Percentiles rank a stretch among this genome's conserved stretches.
phyloP scores from a whole-genome alignment of 495 filamentous ascomycete genomes.

The Neurospora discreta region DNA sequence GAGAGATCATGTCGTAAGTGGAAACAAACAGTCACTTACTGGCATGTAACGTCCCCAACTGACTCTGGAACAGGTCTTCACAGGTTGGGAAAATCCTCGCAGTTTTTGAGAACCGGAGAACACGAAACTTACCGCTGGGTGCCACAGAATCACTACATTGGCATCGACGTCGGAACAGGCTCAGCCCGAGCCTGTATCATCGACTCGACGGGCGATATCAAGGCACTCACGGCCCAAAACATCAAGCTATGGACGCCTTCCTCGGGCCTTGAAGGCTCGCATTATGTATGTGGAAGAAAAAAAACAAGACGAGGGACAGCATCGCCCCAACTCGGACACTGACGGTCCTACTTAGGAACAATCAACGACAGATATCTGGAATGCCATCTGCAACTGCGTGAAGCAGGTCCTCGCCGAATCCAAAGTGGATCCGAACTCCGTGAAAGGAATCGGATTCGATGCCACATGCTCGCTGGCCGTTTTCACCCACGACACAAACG shows the following conservation, averaged over 20 bases:
- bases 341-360: conserved; percentile 57
- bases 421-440: conserved; percentile 55
- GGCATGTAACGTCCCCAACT: not conserved
- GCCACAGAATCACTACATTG: conserved; percentile 56
- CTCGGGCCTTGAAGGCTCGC: conserved; percentile 51
- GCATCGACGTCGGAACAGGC: conserved; percentile 92
- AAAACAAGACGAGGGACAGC: not conserved
- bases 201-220: conserved; percentile 80
- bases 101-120: not conserved
- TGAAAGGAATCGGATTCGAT: conserved; percentile 90
- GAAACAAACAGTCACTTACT: not conserved
- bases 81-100: conserved; percentile 9
- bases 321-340: conserved; percentile 1
- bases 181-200: conserved; percentile 93
- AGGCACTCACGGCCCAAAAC: conserved; percentile 78
- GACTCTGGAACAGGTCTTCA: conserved; percentile 5
- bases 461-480: conserved; percentile 93
- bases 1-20: not conserved
- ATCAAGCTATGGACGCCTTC: conserved; percentile 94
- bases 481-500: conserved; percentile 77
- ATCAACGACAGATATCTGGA: conserved; percentile 96
- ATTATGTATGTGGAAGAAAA: conserved; percentile 66
- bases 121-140: not conserved
- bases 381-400: conserved; percentile 73
- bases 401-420: conserved; percentile 67